Base-by-base conservation (phyloP, 805 yeast genomes). In the Candida anglica region DNA sequence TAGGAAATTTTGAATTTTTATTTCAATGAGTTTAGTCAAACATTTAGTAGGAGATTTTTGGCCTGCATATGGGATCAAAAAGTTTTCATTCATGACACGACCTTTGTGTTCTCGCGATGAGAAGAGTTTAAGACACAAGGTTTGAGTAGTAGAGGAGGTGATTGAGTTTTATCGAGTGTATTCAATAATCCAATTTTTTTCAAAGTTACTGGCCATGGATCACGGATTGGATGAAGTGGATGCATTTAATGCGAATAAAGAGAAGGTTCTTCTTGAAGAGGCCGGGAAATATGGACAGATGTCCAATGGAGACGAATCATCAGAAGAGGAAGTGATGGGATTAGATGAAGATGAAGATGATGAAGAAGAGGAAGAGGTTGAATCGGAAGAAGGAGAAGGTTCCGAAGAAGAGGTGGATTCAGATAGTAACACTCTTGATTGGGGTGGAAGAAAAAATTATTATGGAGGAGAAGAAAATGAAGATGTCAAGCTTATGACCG, bases 381-480 rank as follows among this genome's bases (percentile, higher is more conserved):
- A 68, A 37, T 74, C 60, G 14, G 69, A 44, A 2, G 45, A 33
- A 15, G 30, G 20, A 4, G 43, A 37, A 2, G 53, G 41, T 1
- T 54, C 41, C 9, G 56, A 46, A 15, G 56, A 45, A 13, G 58
- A 44, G n/a, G 55, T 50, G 14, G 59, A 50, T 18, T 53, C 39
- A 6, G 53, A 43, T 19, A 51, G 20, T 14, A 22, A 30, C n/a
- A n/a, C n/a, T n/a, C n/a, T 13, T 11, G 55, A 3, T 66, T 58
- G 72, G 68, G 74, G 77, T 37, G 66, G 71, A n/a, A 53, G 53
- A 41, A 52, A 53, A 39, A 52, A 66, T 44, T 75, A 75, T 44
- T 77, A 78, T 48, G 82, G 81, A 28, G 81, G 76, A n/a, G 83
- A 77, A 40, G 94, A 85, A 43, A 91, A 81, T 20, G 94, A 79